Percentiles rank a stretch among this genome's conserved stretches.
Conservation (phyloP, 2,329 filamentous ascomycete species). For the Xylaria polymorpha region DNA sequence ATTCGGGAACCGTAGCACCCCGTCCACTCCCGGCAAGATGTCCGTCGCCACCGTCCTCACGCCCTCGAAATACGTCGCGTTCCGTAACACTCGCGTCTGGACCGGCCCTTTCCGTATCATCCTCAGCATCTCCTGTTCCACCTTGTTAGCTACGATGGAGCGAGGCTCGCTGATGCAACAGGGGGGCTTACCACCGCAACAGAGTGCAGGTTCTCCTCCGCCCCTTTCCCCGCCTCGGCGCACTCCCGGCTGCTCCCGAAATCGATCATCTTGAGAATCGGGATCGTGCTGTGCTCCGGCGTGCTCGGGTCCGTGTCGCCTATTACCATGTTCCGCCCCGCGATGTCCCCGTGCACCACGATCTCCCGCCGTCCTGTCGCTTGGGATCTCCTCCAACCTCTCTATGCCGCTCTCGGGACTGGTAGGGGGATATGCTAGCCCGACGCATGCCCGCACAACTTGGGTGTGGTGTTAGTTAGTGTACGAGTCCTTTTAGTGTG, state of each 20-base stretch:
- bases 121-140: background rate
- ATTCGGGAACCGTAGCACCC: background rate
- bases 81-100: background rate
- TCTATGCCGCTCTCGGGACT: background rate
- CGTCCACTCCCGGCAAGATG: background rate
- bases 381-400: background rate
- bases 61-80: background rate
- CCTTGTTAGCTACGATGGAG: background rate
- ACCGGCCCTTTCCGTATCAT: background rate
- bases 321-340: background rate
- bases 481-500: background rate
- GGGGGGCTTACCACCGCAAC: background rate
- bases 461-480: background rate
- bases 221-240: background rate
- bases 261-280: background rate
- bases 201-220: background rate
- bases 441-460: background rate
- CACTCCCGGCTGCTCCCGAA: background rate
- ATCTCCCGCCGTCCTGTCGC: background rate
- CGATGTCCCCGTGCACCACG: background rate
- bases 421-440: background rate
- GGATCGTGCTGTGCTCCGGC: background rate
- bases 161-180: background rate
- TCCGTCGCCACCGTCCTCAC: background rate
- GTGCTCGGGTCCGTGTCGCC: background rate